Evolutionary conservation across 495 filamentous ascomycete genomes (phyloP), one percentile per base, ranked within the genome.

Genomic region (Penicillium turbatum): DNA sequence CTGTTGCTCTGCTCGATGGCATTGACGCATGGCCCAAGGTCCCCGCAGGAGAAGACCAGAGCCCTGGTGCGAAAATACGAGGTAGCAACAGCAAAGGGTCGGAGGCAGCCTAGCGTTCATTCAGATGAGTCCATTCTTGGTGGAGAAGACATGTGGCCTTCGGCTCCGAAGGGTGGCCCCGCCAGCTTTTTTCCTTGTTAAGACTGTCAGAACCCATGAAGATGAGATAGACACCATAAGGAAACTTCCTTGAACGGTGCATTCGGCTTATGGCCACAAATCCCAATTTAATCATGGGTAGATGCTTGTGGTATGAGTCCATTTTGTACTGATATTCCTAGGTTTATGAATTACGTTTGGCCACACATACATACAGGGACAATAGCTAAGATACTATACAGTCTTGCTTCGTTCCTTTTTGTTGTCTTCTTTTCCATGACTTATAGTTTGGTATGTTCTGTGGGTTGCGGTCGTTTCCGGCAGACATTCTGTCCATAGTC

Each of bases 1-100:
- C 67, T 0, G 60, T 81, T 54, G 68, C 67, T 9, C 69, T 81
- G 27, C 59, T 76, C 41, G 77, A 82, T 59, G 79, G 75, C 2
- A 60, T 78, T 40, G 79, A 83, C 54, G 66, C 45, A 5, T 80
- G 75, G 76, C 79, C 78, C 10, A 41, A 57, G 16, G 53, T 64
- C 4, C 56, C 58, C 1, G 11, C 41, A n/a, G 54, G 54, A n/a
- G 63, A 66, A 44, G 57, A 61, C 31, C 55, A 64, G 27, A 59
- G 53, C 12, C 46, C 38, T 12, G 40, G 34, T 17, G 37, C 36
- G 21, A 24, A 24, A 2, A 24, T 24, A 24, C 4, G 4, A 24
- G 21, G 21, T 24, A 24, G 21, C 21, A 24, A 24, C 38, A 21
- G 17, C 6, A 27, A 45, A 2, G n/a, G 45, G 19, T 19, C 48